Evolutionary conservation across 2,329 filamentous ascomycete species (phyloP), one percentile per base, ranked within the genome.

Genomic region (Alternaria arborescens): DNA sequence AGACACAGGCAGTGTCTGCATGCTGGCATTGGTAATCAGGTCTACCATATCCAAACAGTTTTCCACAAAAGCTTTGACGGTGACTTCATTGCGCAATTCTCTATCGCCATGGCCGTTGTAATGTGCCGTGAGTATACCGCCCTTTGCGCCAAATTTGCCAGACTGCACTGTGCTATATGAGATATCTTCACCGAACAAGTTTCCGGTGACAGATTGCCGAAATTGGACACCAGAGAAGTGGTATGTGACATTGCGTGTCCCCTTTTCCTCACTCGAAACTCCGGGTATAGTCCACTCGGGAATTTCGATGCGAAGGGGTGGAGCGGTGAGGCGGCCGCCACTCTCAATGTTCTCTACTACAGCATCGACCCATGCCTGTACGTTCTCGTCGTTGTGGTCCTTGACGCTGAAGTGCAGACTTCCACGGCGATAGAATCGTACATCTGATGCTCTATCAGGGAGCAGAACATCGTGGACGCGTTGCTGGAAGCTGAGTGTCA

Each of bases 211-310:
- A 20, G 58, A 64, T 50, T 79, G 73, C 4, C 68, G 62, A 46
- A 77, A 72, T 38, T 69, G 67, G 4, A 77, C 65, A 18, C 71
- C 71, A 1, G 70, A 68, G 55, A 77, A 77, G 42, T 75, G 55
- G 34, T 74, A 79, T 10, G 61, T 70, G 24, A 74, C 59, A 5
- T 52, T 52, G 8, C 44, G 43, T 40, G 58, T 46, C 12, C 61
- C 65, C 14, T 62, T 58, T 8, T 52, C 51, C 41, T 67, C 51
- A 0, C 48, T 47, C 16, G 64, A 26, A 28, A 52, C 60, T 18
- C 67, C 71, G 4, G 61, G 65, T 5, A 78, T 67, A 0, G 66
- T 66, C 73, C 72, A 76, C 26, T 61, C 67, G 5, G 77, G 77
- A 10, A 79, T 71, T 0, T 67, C 44, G 8, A 79, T 47, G 11